Conservation (phyloP, 2,329 filamentous ascomycete species). For the Onygenales sp. region DNA sequence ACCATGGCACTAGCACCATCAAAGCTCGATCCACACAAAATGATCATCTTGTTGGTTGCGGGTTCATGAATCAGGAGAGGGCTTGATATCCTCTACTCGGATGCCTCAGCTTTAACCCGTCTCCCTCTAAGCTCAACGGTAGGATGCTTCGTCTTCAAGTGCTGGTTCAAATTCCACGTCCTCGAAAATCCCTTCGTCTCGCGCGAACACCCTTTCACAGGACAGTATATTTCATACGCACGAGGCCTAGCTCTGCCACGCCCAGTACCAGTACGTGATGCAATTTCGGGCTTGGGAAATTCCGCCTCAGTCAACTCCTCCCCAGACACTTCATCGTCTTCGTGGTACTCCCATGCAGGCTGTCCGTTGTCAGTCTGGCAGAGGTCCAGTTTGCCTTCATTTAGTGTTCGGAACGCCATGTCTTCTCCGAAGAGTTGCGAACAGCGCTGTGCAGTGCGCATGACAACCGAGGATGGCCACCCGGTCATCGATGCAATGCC, state of each 20-base stretch:
- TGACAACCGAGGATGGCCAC: slow-evolving; percentile 55
- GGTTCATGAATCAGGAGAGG: neutral
- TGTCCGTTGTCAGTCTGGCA: slow-evolving; percentile 11
- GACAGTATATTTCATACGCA: slow-evolving; percentile 20
- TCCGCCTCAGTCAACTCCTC: slow-evolving; percentile 13
- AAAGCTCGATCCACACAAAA: too few species aligned
- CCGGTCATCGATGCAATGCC: slow-evolving; percentile 67
- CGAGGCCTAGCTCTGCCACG: neutral
- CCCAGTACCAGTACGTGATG: neutral
- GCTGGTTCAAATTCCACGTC: slow-evolving; percentile 27
- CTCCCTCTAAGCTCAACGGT: neutral
- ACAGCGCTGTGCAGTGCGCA: slow-evolving; percentile 64
- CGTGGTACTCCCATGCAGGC: slow-evolving; percentile 20
- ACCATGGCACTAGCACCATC: too few species aligned
- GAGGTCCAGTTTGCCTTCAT: slow-evolving; percentile 25
- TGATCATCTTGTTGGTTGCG: too few species aligned
- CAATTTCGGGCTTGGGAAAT: neutral
- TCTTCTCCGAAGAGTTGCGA: slow-evolving; percentile 63
- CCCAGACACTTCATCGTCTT: slow-evolving; percentile 21
- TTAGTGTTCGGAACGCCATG: slow-evolving; percentile 54
- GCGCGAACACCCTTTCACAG: slow-evolving; percentile 19
- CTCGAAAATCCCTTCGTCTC: slow-evolving; percentile 24
- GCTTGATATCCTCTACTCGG: neutral
- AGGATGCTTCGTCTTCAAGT: slow-evolving; percentile 24
- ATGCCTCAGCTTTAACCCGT: neutral